These are phyloP conservation scores for Dissoconium aciculare DNA, from an alignment of 2,329 filamentous ascomycete species.

Conservation along the genomic window DNA sequence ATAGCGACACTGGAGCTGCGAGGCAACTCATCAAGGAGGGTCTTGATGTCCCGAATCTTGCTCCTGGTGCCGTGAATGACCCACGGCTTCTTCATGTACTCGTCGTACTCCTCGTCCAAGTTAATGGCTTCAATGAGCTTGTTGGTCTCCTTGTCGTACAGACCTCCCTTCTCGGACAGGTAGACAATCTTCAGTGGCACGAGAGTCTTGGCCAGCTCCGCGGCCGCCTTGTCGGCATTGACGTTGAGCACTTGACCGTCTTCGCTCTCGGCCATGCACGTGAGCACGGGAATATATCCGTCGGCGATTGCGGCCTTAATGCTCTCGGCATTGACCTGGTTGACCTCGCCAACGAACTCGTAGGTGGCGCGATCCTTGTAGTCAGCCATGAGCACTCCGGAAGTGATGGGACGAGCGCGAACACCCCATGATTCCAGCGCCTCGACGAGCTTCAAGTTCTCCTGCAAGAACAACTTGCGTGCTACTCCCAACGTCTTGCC, in stretches of 20 bases:
- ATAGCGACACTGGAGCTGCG: slow-evolving; percentile 91
- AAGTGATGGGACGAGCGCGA: slow-evolving; percentile 72
- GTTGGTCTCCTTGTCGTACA: slow-evolving; percentile 85
- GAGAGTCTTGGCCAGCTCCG: slow-evolving; percentile 74
- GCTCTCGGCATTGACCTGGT: slow-evolving; percentile 72
- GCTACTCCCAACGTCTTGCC: slow-evolving; percentile 86
- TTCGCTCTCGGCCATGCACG: slow-evolving; percentile 85
- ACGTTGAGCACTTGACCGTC: slow-evolving; percentile 93
- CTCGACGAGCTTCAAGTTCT: slow-evolving; percentile 86
- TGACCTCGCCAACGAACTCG: slow-evolving; percentile 90
- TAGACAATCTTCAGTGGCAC: slow-evolving; percentile 97
- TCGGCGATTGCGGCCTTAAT: slow-evolving; percentile 86
- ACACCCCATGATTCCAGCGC: slow-evolving; percentile 82
- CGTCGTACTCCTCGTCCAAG: slow-evolving; percentile 87
- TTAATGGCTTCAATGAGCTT: slow-evolving; percentile 97
- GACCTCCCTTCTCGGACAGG: slow-evolving; percentile 90
- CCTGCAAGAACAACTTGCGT: slow-evolving; percentile 81
- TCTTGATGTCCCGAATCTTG: slow-evolving; percentile 97
- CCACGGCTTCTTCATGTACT: slow-evolving; percentile 87
- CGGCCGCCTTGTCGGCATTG: slow-evolving; percentile 92
- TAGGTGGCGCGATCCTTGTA: slow-evolving; percentile 96
- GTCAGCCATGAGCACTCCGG: slow-evolving; percentile 79
- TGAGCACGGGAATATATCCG: slow-evolving; percentile 82
- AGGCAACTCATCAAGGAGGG: slow-evolving; percentile 74
- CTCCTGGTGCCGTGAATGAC: slow-evolving; percentile 85